A percentile compares a stretch with the other conserved stretches of the same genome.
Evolutionary conservation across 805 yeast genomes (phyloP).

Genomic region (Komagataella phaffii): DNA sequence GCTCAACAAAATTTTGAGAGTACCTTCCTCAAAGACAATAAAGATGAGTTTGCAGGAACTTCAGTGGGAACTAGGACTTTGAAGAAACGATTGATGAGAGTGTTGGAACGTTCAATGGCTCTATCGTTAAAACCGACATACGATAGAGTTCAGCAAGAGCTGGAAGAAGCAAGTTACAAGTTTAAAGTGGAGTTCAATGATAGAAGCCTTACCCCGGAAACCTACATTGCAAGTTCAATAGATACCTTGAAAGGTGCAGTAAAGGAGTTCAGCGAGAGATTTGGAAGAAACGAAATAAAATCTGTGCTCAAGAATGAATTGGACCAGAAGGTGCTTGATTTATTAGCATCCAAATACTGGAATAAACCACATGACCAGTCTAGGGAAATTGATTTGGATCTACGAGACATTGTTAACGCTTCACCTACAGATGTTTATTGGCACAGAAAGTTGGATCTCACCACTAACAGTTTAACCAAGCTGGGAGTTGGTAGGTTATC

Average conservation of each 20-base stretch:
- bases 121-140: constrained; percentile 80
- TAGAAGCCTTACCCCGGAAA: constrained; percentile 84
- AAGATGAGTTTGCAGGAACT: constrained; percentile 45
- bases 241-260: constrained; percentile 77
- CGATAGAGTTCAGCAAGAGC: constrained; percentile 70
- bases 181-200: constrained; percentile 97
- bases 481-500: constrained; percentile 89
- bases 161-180: constrained; percentile 85
- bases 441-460: constrained; percentile 76
- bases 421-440: constrained; percentile 65
- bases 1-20: constrained; percentile 59
- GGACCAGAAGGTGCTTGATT: constrained; percentile 80
- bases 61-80: constrained; percentile 64
- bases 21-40: constrained; percentile 50
- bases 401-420: constrained; percentile 42
- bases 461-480: constrained; percentile 77
- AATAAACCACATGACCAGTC: constrained; percentile 36
- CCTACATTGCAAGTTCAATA: constrained; percentile 83
- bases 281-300: constrained; percentile 73
- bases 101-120: constrained; percentile 86
- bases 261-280: constrained; percentile 73
- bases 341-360: constrained; percentile 90
- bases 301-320: constrained; percentile 69
- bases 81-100: constrained; percentile 71
- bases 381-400: constrained; percentile 7